Percentiles rank a stretch among this genome's conserved stretches.
These are phyloP conservation scores for Shiraia bambusicola DNA, from an alignment of 2,329 filamentous ascomycete genomes.

Conservation along the genomic window DNA sequence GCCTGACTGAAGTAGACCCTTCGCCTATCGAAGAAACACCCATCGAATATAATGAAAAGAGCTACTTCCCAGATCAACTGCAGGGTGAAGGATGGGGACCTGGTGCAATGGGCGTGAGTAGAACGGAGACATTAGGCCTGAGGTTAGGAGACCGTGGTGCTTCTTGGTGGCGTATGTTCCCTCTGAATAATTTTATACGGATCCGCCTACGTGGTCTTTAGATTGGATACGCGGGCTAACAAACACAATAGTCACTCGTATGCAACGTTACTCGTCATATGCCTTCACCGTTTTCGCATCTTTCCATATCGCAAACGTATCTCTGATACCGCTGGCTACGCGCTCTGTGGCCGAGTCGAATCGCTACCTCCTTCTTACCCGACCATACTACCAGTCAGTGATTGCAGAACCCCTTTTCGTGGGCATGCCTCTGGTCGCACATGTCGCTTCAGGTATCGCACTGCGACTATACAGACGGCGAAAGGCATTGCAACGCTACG, in stretches of 20 bases:
- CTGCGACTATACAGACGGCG: slow-evolving; percentile 73
- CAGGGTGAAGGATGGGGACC: slow-evolving; percentile 13
- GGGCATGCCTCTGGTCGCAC: slow-evolving; percentile 69
- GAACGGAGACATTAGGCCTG: slow-evolving; percentile 45
- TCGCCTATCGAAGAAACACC: slow-evolving; percentile 68
- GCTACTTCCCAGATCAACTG: slow-evolving; percentile 45
- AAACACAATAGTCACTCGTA: slow-evolving; percentile 61
- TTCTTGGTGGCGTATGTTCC: slow-evolving; percentile 70
- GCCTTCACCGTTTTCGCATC: slow-evolving; percentile 47
- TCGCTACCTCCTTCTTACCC: slow-evolving; percentile 83
- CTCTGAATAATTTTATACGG: neutral
- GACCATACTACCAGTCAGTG: slow-evolving; percentile 83
- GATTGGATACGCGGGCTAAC: neutral
- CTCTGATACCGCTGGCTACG: slow-evolving; percentile 37
- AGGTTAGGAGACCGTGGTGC: slow-evolving; percentile 68
- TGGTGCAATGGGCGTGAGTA: slow-evolving; percentile 5
- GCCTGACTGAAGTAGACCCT: slow-evolving; percentile 78
- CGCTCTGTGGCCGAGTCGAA: slow-evolving; percentile 67
- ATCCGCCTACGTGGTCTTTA: neutral
- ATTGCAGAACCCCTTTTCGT: slow-evolving; percentile 79
- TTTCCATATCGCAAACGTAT: slow-evolving; percentile 52
- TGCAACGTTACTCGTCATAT: slow-evolving; percentile 89
- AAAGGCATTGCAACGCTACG: slow-evolving; percentile 73
- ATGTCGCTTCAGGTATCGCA: slow-evolving; percentile 74
- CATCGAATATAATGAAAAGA: slow-evolving; percentile 52